Evolutionary conservation across 352 stramenopile species (phyloP).

Genomic region (Thalassiosira allenii): DNA sequence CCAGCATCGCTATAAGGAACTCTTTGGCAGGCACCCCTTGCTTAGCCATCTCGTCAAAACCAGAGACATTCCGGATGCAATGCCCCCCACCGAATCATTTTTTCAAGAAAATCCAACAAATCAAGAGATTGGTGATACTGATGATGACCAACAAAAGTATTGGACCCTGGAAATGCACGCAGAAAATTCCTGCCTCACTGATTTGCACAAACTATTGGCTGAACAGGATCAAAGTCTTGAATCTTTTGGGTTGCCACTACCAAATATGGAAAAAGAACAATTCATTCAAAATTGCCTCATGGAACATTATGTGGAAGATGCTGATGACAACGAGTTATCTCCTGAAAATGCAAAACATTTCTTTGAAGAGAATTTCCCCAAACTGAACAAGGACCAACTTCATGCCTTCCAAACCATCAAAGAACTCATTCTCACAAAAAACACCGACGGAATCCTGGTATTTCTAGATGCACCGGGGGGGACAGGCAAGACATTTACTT

Average conservation of each 20-base stretch:
- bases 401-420: slow-evolving; percentile 5
- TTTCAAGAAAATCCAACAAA: neutral
- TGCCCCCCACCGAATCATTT: neutral
- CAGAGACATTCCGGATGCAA: too few relatives aligned
- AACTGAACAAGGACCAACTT: slow-evolving; percentile 6
- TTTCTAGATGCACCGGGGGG: slow-evolving; percentile 16
- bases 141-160: too few relatives aligned
- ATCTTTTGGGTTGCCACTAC: neutral
- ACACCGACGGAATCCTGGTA: neutral
- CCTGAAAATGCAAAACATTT: slow-evolving; percentile 9
- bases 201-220: neutral
- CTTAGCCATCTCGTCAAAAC: neutral
- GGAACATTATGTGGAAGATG: neutral
- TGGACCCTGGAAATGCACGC: neutral
- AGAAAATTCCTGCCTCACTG: neutral
- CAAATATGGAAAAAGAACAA: slow-evolving; percentile 17
- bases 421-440: neutral
- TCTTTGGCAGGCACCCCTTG: neutral
- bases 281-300: slow-evolving; percentile 9
- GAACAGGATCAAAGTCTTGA: neutral
- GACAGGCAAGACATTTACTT: slow-evolving; percentile 21
- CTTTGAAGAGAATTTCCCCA: slow-evolving; percentile 16
- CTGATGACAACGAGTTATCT: neutral
- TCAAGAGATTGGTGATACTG: too few relatives aligned
- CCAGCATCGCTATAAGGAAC: neutral